Evolutionary conservation across 2,329 filamentous ascomycete species (phyloP).

Genomic region (Colletotrichum godetiae): DNA sequence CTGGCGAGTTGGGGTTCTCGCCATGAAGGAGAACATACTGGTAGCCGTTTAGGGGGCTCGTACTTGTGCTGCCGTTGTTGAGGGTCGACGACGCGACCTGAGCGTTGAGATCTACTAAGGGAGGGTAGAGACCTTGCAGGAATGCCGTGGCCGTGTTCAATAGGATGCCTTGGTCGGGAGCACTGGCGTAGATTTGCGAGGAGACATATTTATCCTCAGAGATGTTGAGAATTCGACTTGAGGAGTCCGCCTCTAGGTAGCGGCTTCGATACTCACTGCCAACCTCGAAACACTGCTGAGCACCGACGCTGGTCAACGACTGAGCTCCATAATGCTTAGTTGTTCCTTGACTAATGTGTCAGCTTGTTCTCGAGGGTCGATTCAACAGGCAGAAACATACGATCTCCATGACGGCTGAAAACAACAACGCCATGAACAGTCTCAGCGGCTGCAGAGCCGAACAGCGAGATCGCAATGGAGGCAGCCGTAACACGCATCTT

Average conservation of each 20-base stretch:
- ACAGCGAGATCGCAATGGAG: slow-evolving; percentile 6
- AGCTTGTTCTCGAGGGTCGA: not conserved
- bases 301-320: slow-evolving; percentile 47
- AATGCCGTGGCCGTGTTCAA: slow-evolving; percentile 49
- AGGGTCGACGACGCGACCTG: slow-evolving; percentile 42
- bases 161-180: slow-evolving; percentile 47
- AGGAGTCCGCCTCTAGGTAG: slow-evolving; percentile 41
- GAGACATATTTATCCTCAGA: slow-evolving; percentile 46
- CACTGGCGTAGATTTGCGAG: slow-evolving; percentile 47
- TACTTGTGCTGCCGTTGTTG: slow-evolving; percentile 35
- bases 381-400: slow-evolving; percentile 37
- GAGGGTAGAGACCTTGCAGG: slow-evolving; percentile 49
- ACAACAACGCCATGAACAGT: slow-evolving; percentile 47
- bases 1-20: slow-evolving; percentile 44
- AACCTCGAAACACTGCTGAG: slow-evolving; percentile 45
- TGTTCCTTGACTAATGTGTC: slow-evolving; percentile 39
- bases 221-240: slow-evolving; percentile 45
- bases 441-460: slow-evolving; percentile 42
- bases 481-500: not conserved
- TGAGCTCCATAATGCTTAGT: slow-evolving; percentile 49
- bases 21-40: slow-evolving; percentile 48
- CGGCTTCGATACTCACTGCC: slow-evolving; percentile 39
- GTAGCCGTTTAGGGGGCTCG: slow-evolving; percentile 39
- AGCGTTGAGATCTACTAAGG: slow-evolving; percentile 41
- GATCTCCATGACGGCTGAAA: slow-evolving; percentile 48